Evolutionary conservation across 129 eudicot species (phyloP).

Genomic region (Flaveria linearis): DNA sequence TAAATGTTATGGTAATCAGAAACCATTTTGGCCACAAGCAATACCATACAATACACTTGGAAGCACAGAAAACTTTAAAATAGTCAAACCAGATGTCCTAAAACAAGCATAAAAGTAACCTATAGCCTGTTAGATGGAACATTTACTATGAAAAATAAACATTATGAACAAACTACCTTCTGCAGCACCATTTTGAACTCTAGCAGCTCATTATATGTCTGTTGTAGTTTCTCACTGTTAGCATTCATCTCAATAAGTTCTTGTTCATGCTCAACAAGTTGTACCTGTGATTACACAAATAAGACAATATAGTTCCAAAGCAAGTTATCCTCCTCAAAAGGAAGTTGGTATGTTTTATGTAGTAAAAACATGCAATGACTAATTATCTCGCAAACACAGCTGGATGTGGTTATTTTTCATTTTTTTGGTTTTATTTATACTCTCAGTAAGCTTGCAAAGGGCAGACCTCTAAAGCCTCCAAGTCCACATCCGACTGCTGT

Average conservation of each 20-base stretch:
- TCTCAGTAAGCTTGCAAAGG: neutral
- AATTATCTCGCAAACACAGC: neutral
- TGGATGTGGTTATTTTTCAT: conserved; percentile 2
- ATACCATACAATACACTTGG: neutral
- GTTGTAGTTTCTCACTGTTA: conserved; percentile 78
- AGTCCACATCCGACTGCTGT: conserved; percentile 64
- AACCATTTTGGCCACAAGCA: conserved; percentile 1
- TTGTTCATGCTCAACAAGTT: conserved; percentile 83
- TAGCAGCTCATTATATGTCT: conserved; percentile 77
- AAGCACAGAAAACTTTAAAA: neutral
- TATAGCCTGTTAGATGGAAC: conserved; percentile 15
- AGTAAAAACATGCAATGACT: conserved; percentile 7
- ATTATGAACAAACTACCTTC: conserved; percentile 55
- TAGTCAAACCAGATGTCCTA: neutral
- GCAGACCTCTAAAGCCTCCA: conserved; percentile 88
- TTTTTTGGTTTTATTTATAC: neutral
- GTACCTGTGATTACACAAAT: conserved; percentile 45
- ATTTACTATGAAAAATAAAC: conserved; percentile 15
- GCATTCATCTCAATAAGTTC: conserved; percentile 88
- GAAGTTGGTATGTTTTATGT: conserved; percentile 10
- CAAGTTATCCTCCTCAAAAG: conserved; percentile 21
- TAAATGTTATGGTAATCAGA: neutral
- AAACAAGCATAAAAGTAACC: conserved; percentile 15
- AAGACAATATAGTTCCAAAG: neutral
- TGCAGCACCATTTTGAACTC: conserved; percentile 91